Evolutionary conservation across 768 basidiomycete genomes (phyloP).

Genomic region (Tylopilus cervinicoccineus): DNA sequence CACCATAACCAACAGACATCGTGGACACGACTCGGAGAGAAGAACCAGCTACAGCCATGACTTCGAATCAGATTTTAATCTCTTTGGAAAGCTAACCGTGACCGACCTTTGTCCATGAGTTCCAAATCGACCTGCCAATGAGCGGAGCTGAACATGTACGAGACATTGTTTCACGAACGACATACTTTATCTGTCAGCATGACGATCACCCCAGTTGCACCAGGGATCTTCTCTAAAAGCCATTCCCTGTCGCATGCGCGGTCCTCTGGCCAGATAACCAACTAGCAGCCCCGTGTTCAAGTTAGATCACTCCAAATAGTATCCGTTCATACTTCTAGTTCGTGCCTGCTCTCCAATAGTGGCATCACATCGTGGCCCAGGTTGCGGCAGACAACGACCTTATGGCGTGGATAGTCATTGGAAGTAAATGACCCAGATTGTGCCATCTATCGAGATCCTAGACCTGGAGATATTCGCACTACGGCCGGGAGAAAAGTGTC

Average conservation of each 20-base stretch:
- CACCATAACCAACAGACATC: constrained; percentile 88
- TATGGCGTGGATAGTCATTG: constrained; percentile 20
- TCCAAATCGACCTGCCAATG: constrained; percentile 72
- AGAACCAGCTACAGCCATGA: constrained; percentile 57
- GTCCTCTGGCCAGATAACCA: constrained; percentile 53
- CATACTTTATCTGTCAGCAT: constrained; percentile 70
- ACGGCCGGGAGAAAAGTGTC: no score
- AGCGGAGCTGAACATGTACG: not conserved
- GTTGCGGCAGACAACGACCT: constrained; percentile 56
- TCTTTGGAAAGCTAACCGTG: not conserved
- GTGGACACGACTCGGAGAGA: constrained; percentile 82
- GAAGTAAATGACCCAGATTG: constrained; percentile 25
- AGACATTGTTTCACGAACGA: not conserved
- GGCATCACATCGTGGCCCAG: constrained; percentile 65
- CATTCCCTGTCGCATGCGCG: constrained; percentile 56
- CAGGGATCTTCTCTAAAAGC: constrained; percentile 70
- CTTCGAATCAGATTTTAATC: not conserved
- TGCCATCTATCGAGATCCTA: no score
- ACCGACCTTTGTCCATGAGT: constrained; percentile 40
- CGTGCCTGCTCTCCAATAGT: constrained; percentile 42
- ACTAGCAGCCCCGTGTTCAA: constrained; percentile 29
- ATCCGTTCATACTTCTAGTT: constrained; percentile 47
- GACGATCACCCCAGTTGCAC: constrained; percentile 58
- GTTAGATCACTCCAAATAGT: not conserved
- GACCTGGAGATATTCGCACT: no score